Base-by-base conservation (phyloP, 2,329 filamentous ascomycete species). In the Claviceps humidiphila region DNA sequence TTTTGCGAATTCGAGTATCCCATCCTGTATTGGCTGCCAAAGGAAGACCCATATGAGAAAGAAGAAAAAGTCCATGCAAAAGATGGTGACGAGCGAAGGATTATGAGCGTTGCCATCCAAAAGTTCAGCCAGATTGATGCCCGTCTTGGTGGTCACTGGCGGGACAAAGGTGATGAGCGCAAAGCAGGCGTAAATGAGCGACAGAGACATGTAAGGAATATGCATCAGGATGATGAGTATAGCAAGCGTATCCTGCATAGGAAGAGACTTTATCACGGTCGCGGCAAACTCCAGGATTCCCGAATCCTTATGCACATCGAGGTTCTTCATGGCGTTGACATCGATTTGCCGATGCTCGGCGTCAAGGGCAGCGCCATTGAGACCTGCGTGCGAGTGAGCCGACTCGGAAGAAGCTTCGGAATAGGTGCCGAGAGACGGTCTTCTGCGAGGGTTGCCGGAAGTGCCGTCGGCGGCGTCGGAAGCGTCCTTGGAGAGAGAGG, bases 161-260 rank as follows among this genome's bases (percentile, higher is more conserved):
- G 89, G 87, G 57, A 95, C 89, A 65, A 96, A 94, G 47, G 90
- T 96, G 64, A 96, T 78, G 58, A 89, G 84, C 59, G 91, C 89
- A 70, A 96, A 97, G 59, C 95, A 79, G 64, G 89, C 84, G 69
- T 96, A 94, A 62, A 95, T 88, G 66, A 89, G 76, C 57, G 89
- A 91, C 62, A 96, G 78, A 54, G 91, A 83, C 62, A 91, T 84
- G 22, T 90, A 88, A 34, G 91, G 90, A 9, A 96, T 81, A 66
- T 95, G 90, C 69, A 96, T 86, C 59, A 97, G 80, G 61, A 96
- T 87, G 70, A 96, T 95, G 67, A 97, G 82, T 63, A 97, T 95
- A 65, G 91, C 89, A 70, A 96, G 88, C 55, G 91, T 95, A 71
- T 97, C 91, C 71, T 89, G 87, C 64, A 95, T 82, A 51, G 91